Evolutionary conservation across 306 rosid genomes (phyloP), one percentile per base, ranked within the genome.

Genomic region (Sicyos baderoa): DNA sequence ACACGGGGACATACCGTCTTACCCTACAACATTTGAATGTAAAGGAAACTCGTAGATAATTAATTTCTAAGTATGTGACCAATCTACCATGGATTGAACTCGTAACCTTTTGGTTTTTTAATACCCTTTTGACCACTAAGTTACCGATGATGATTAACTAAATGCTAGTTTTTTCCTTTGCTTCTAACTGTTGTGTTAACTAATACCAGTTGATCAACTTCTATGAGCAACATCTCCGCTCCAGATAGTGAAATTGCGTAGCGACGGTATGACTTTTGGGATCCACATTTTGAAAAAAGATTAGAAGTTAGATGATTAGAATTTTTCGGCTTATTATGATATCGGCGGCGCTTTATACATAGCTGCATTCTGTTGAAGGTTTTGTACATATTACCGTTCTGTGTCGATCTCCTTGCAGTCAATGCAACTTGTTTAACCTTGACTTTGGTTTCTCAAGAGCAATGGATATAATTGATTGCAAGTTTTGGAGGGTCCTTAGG

Each of bases 161-260:
- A 25, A 25, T 25, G 29, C 29, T 25, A 25, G 54, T 45, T 70
- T 61, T 61, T 54, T 55, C 63, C 48, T 73, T 23, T 17, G 19
- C 47, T 70, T 29, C 10, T 70, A 25, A 42, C 37, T 54, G 54
- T 21, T 18, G 71, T 72, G 72, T 80, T 65, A 18, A 18, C 69
- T 37, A 54, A 45, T 4, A 47, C 19, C 76, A 91, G 96, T 80
- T 91, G 85, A 87, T 91, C 79, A 86, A 81, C 84, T 91, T 82
- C 82, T 91, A 89, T 22, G 96, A 91, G 95, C 89, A 85, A 79
- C 96, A 87, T 84, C 91, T 91, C 76, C 87, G 90, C 25, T 91
- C 89, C 4, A 69, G 82, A 19, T 67, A 75, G 18, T 86, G 81
- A 85, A 2, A 55, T 73, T 60, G 67, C 71, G 44, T 44, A 75